A percentile compares a stretch with the other conserved stretches of the same genome.
phyloP scores from a whole-genome alignment of 139 green algal species.

The Nannochloris sp. region DNA sequence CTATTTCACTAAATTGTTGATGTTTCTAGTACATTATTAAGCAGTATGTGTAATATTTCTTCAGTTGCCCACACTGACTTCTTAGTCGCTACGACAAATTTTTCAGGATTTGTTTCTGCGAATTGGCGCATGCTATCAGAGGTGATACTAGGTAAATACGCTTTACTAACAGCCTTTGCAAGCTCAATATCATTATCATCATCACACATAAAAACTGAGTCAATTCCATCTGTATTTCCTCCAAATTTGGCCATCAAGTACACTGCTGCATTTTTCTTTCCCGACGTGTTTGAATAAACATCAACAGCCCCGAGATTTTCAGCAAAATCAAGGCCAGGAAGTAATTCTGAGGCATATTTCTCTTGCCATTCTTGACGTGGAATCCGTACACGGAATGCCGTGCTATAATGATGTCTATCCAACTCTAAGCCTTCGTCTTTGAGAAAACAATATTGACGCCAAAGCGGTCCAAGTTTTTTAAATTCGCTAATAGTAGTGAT shows the following conservation, averaged over 20 bases:
- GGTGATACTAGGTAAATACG: conserved; percentile 4
- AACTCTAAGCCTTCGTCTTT: not conserved
- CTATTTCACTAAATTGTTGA: not conserved
- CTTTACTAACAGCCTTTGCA: not conserved
- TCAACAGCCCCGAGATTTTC: not conserved
- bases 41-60: conserved; percentile 2
- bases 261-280: conserved; percentile 7
- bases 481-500: too few relatives aligned
- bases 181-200: conserved; percentile 17
- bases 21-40: not conserved
- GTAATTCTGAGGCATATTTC: not conserved
- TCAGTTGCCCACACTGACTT: not conserved
- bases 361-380: not conserved
- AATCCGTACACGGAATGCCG: not conserved
- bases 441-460: not conserved
- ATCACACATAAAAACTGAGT: conserved; percentile 1
- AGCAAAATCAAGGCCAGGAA: not conserved
- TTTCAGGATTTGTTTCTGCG: not conserved
- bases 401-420: conserved; percentile 1
- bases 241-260: conserved; percentile 3
- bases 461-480: not conserved
- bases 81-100: conserved; percentile 1
- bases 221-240: not conserved
- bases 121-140: not conserved
- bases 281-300: conserved; percentile 10